Base-by-base conservation (phyloP, 2,329 filamentous ascomycete species). In the Calonectria honghensis region DNA sequence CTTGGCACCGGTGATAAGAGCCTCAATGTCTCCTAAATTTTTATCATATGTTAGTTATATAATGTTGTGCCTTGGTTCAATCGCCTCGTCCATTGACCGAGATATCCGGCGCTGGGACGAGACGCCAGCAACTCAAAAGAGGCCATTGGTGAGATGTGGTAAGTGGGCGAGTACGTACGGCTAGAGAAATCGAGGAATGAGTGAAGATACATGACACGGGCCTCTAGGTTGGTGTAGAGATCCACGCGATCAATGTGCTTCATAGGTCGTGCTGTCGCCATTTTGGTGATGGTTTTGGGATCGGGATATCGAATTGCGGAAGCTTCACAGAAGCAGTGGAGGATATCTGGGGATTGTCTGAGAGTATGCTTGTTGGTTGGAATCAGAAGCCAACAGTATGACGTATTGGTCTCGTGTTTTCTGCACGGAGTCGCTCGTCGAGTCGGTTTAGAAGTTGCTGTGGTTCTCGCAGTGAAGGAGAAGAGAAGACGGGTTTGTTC, bases 181-280 rank as follows among this genome's bases (percentile, higher is more conserved):
- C 91, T 90, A 79, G 90, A 92, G 81, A 95, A 96, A 81, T 96
- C 94, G 32, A 96, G 90, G 74, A 96, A 95, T 37, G 91, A 92
- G 79, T 95, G 94, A 2, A 96, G 88, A 76, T 95, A 96, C 67
- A 91, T 90, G 73, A 96, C 91, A 66, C 94, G 89, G 0, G 91
- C 89, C 76, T 94, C 93, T 20, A 95, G 88, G 78, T 90, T 91
- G 31, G 92, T 94, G 84, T 95, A 95, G 7, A 96, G 87, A 52
- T 93, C 91, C 83, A 93, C 91, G 57, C 94, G 91, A 83, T 93
- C 91, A 78, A 95, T 89, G 80, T 95, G 93, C 82, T 92, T 87
- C 81, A 86, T 86, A 27, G 82, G 82, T 68, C 81, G 73, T 75
- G 81, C 74, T 52, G 76, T 79, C 61, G 78, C 77, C 83, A 85